phyloP scores from a whole-genome alignment of 2,329 filamentous ascomycete species.

The Leptographium lundbergii region DNA sequence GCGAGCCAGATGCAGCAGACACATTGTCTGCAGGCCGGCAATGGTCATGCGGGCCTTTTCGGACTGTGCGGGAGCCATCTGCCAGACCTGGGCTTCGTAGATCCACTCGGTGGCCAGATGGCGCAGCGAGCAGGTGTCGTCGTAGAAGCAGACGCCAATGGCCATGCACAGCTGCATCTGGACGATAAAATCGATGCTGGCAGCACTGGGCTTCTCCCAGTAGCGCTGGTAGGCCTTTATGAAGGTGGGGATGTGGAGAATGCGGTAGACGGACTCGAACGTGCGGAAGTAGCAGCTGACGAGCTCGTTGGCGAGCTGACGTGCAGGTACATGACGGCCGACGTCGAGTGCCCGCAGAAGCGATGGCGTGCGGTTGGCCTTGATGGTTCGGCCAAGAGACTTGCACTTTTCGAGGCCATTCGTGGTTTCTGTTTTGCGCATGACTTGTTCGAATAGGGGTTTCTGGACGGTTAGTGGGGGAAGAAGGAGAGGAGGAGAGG shows the following conservation, averaged over 20 bases:
- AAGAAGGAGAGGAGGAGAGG: background rate
- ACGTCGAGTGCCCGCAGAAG: slow-evolving; percentile 17
- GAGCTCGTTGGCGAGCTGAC: slow-evolving; percentile 33
- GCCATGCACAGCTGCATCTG: slow-evolving; percentile 41
- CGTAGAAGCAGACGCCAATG: slow-evolving; percentile 34
- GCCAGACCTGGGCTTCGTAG: slow-evolving; percentile 38
- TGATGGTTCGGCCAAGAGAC: slow-evolving; percentile 36
- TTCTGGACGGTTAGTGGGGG: slow-evolving; percentile 14
- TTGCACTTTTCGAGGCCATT: slow-evolving; percentile 40
- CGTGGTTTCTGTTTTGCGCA: slow-evolving; percentile 22
- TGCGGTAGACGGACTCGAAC: slow-evolving; percentile 42
- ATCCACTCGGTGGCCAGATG: slow-evolving; percentile 34
- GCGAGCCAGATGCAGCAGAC: slow-evolving; percentile 37
- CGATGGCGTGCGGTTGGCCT: slow-evolving; percentile 24
- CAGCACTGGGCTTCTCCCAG: slow-evolving; percentile 29
- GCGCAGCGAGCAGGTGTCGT: slow-evolving; percentile 30
- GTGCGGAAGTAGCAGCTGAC: slow-evolving; percentile 41
- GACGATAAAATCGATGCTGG: slow-evolving; percentile 33
- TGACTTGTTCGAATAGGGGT: slow-evolving; percentile 30
- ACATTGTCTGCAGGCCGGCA: slow-evolving; percentile 36
- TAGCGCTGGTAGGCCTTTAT: slow-evolving; percentile 37
- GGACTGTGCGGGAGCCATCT: slow-evolving; percentile 24
- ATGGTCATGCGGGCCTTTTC: slow-evolving; percentile 38
- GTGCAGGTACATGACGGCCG: slow-evolving; percentile 25
- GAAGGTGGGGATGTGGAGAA: slow-evolving; percentile 47